Percentiles rank a stretch among this genome's conserved stretches.
phyloP scores from a whole-genome alignment of 768 basidiomycete genomes.

The Rhodotorula kratochvilovae region DNA sequence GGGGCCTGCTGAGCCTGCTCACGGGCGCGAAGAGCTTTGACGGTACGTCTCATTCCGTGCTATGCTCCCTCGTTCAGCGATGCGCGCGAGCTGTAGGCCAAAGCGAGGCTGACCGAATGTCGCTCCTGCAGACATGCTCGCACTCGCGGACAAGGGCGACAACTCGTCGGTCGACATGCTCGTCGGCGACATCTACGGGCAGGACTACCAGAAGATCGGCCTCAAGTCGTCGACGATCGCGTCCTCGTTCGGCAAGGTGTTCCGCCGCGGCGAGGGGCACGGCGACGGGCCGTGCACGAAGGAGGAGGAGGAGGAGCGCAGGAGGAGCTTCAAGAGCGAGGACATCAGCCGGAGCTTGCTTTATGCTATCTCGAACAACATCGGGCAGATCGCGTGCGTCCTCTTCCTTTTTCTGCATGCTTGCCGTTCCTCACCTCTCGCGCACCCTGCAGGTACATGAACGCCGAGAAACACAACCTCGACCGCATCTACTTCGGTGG shows the following conservation, averaged over 20 bases:
- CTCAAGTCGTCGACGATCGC: constrained; percentile 98
- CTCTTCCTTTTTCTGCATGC: background rate
- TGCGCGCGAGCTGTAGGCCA: no score
- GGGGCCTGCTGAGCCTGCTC: constrained; percentile 88
- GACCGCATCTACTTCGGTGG: constrained; percentile 98
- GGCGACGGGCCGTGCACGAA: background rate
- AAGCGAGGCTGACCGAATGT: background rate
- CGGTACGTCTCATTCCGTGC: constrained; percentile 58
- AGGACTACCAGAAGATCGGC: constrained; percentile 89
- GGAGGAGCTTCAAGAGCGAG: constrained; percentile 74
- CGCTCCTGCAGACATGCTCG: constrained; percentile 75
- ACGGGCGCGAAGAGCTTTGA: constrained; percentile 95
- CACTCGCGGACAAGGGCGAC: constrained; percentile 86
- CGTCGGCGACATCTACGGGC: constrained; percentile 92
- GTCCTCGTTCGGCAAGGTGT: constrained; percentile 96
- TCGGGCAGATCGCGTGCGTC: constrained; percentile 97
- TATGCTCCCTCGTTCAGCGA: no score
- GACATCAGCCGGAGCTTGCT: constrained; percentile 91
- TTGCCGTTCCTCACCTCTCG: background rate
- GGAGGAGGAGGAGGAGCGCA: constrained; percentile 57
- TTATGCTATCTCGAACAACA: constrained; percentile 97
- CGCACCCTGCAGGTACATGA: constrained; percentile 73
- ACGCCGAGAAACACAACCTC: constrained; percentile 95
- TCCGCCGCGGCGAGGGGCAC: constrained; percentile 60
- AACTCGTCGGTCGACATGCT: constrained; percentile 96